These are phyloP conservation scores for Basipetospora sp. DNA, from an alignment of 2,329 filamentous ascomycete genomes.

Conservation along the genomic window DNA sequence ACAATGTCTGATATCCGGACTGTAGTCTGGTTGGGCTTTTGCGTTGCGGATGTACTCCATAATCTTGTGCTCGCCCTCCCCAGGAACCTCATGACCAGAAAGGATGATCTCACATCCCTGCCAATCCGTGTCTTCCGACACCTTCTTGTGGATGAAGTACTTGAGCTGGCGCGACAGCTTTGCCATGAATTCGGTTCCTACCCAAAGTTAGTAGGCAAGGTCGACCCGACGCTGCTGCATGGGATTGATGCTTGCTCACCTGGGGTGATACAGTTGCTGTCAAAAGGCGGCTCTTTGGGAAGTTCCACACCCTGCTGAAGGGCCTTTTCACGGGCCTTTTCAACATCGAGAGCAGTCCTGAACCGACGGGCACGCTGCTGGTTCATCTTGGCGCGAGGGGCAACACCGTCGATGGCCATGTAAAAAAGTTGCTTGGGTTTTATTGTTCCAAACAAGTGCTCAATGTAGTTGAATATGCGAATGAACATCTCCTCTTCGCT, in stretches of 20 bases:
- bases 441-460: conserved; percentile 96
- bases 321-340: conserved; percentile 82
- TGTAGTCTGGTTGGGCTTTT: conserved; percentile 85
- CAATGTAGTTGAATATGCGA: conserved; percentile 98
- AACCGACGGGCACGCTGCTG: conserved; percentile 93
- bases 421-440: conserved; percentile 98
- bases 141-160: conserved; percentile 98
- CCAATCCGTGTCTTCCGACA: conserved; percentile 94
- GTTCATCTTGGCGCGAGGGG: conserved; percentile 98
- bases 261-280: conserved; percentile 98
- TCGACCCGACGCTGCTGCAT: too few species aligned
- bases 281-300: conserved; percentile 88
- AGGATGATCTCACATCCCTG: conserved; percentile 91
- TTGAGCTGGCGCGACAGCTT: conserved; percentile 86
- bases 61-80: conserved; percentile 98
- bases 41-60: conserved; percentile 99
- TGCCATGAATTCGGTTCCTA: conserved; percentile 85
- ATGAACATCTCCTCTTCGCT: conserved; percentile 99
- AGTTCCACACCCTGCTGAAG: conserved; percentile 78
- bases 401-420: conserved; percentile 98
- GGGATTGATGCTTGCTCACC: conserved; percentile 26
- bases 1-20: conserved; percentile 88
- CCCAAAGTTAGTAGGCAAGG: conserved; percentile 12
- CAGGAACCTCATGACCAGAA: conserved; percentile 92
- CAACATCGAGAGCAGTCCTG: conserved; percentile 80